Evolutionary conservation across 257 asterid species (phyloP).

Genomic region (Coffea eugenioides): DNA sequence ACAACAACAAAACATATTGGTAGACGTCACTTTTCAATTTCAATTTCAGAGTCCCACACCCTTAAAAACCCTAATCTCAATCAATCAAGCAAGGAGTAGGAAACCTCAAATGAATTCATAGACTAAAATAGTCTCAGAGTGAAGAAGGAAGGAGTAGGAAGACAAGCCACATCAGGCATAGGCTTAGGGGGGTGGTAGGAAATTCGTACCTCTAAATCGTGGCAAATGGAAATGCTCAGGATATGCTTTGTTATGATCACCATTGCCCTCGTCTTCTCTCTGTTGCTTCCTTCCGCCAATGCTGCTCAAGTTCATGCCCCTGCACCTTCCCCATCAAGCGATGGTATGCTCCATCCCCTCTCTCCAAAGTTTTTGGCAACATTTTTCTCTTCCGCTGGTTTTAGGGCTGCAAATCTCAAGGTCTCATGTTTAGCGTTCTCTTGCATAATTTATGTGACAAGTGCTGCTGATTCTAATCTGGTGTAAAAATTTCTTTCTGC

Average conservation of each 20-base stretch:
- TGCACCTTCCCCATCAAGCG: slow-evolving; percentile 67
- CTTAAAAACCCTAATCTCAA: slow-evolving; percentile 2
- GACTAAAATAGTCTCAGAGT: neutral
- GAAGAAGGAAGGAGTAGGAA: neutral
- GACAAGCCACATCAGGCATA: neutral
- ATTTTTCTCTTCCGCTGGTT: neutral
- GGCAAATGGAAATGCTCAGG: slow-evolving; percentile 53
- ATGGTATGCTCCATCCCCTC: slow-evolving; percentile 34
- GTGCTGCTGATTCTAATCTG: neutral
- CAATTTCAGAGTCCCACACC: neutral
- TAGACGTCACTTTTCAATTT: too few relatives aligned
- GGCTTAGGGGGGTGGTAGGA: neutral
- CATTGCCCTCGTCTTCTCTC: slow-evolving; percentile 39
- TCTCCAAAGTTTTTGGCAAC: neutral
- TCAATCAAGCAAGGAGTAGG: neutral
- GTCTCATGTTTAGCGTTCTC: neutral
- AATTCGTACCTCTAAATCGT: neutral
- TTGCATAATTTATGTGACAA: neutral
- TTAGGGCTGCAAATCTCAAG: neutral
- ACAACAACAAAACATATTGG: neutral
- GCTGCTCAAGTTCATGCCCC: slow-evolving; percentile 44
- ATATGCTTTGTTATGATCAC: slow-evolving; percentile 31
- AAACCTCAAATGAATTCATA: neutral
- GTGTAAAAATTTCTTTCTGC: neutral
- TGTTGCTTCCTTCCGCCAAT: slow-evolving; percentile 43